Evolutionary conservation across 345 rosid genomes (phyloP), one percentile per base, ranked within the genome.

Genomic region (Carallia brachiata): DNA sequence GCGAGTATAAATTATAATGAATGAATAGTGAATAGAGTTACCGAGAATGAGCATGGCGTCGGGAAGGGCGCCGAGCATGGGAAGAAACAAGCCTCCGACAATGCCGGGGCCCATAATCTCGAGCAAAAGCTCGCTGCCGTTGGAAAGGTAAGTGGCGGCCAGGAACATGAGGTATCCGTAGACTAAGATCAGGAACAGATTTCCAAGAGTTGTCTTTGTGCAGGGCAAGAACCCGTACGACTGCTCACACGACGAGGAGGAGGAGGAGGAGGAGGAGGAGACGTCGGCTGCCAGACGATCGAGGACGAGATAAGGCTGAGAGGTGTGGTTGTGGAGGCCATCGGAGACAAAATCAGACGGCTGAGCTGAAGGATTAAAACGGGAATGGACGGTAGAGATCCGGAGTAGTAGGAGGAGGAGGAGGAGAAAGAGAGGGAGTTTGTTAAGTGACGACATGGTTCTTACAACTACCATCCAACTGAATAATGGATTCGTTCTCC

Each of bases 1-100:
- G 23, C 23, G 23, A 23, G 23, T 23, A 23, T 23, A 23, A 31
- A 12, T 32, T 44, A 4, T 44, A 16, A 0, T 2, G 10, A 44
- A 44, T 3, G 50, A 44, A 44, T 32, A 44, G 12, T 44, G 50
- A 44, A 44, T 6, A 1, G 52, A 2, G 39, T 63, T 83, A 94
- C 99, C 97, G 37, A 92, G 81, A 63, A 94, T 92, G 65, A 94
- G 93, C 97, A 94, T 86, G 69, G 99, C 99, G 65, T 94, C 99
- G 1, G 99, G 99, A 52, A 94, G 96, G 0, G 99, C 99, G 2
- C 99, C 99, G 2, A 94, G 99, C 0, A 85, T 74, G 18, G 99
- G 99, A 68, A 94, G 93, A 64, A 94, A 92, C 70, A 94, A 83
- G 39, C 99, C 99, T 30, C 99, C 97, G 17, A 94, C 79, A 30